phyloP scores from a whole-genome alignment of 176 grass and related monocot species.

The Alloteropsis semialata region DNA sequence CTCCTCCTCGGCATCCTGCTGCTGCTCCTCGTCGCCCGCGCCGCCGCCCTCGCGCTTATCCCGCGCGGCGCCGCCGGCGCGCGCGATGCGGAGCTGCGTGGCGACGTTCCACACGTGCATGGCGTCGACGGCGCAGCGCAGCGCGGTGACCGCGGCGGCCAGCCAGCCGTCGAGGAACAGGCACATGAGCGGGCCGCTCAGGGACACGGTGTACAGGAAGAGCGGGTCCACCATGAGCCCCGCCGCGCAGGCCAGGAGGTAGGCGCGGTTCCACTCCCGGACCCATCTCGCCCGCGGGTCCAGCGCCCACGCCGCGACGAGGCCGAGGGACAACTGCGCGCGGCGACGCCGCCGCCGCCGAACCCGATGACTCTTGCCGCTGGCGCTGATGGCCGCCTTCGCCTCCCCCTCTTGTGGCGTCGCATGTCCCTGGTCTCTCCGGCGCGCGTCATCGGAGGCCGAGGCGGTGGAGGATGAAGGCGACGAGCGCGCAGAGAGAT shows the following conservation, averaged over 20 bases:
- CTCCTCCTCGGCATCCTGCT: not conserved
- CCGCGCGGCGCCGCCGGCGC: not conserved
- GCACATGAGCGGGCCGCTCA: constrained; percentile 78
- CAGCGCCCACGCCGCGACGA: constrained; percentile 28
- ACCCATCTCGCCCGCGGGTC: constrained; percentile 51
- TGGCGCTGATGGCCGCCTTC: accelerated
- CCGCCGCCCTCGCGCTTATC: not conserved
- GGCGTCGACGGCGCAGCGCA: constrained; percentile 78
- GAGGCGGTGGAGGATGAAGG: not conserved
- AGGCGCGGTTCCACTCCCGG: constrained; percentile 75
- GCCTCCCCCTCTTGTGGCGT: not conserved
- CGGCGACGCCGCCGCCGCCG: not conserved
- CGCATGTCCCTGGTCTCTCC: not conserved
- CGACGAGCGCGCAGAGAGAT: constrained; percentile 7
- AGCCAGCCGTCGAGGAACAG: constrained; percentile 97
- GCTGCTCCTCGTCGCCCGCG: constrained; percentile 38
- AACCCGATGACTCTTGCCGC: not conserved
- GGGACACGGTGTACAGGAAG: constrained; percentile 79
- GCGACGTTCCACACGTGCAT: constrained; percentile 75
- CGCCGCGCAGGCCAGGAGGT: constrained; percentile 74
- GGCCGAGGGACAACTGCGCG: not conserved
- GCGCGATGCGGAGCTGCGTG: constrained; percentile 47
- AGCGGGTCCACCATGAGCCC: constrained; percentile 90
- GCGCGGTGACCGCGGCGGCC: constrained; percentile 62
- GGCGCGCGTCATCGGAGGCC: not conserved